Percentiles rank a stretch among this genome's conserved stretches.
phyloP scores from a whole-genome alignment of 306 rosid genomes.

The Trifolium repens region DNA sequence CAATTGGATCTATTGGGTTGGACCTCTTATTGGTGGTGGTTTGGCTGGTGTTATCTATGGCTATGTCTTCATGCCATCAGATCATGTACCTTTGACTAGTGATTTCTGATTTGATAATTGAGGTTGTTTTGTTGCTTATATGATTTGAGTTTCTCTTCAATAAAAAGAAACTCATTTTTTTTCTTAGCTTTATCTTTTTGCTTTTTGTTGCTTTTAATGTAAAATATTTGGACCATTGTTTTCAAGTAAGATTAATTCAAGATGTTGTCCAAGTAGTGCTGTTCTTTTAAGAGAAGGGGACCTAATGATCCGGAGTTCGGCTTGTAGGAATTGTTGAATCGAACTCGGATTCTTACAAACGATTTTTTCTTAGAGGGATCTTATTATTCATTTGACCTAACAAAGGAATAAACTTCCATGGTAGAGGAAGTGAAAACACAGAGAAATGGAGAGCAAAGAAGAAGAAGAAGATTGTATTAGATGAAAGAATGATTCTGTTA shows the following conservation, averaged over 20 bases:
- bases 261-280: neutral
- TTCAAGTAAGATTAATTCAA: neutral
- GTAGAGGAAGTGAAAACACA: too few species aligned
- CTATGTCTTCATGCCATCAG: conserved; percentile 57
- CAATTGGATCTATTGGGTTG: conserved; percentile 94
- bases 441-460: too few species aligned
- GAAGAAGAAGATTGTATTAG: too few species aligned
- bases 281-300: too few species aligned
- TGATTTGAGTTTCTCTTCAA: neutral
- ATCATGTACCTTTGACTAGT: conserved; percentile 62
- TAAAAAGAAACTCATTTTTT: neutral
- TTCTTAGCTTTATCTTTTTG: neutral
- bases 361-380: too few species aligned
- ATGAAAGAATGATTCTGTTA: too few species aligned
- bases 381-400: too few species aligned
- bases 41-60: conserved; percentile 77
- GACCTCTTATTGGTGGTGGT: conserved; percentile 90
- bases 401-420: too few species aligned
- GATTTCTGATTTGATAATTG: conserved; percentile 37
- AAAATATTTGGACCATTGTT: too few species aligned
- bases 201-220: neutral
- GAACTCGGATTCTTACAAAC: too few species aligned
- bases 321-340: too few species aligned
- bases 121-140: neutral
- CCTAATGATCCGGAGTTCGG: too few species aligned